phyloP scores from a whole-genome alignment of 2,329 filamentous ascomycete species.

The Xylariaceae sp. region DNA sequence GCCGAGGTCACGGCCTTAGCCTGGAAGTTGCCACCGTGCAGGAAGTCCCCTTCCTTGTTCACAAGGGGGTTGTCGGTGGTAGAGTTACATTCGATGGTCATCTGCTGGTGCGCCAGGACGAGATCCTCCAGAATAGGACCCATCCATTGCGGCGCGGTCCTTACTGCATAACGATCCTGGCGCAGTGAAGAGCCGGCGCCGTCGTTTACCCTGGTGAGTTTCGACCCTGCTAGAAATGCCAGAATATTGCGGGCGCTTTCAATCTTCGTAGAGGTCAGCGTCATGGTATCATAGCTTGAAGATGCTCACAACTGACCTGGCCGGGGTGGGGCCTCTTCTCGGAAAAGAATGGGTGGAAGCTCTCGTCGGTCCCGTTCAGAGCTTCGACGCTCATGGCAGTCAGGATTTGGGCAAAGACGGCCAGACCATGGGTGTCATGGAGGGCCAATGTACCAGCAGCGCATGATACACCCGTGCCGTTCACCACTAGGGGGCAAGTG shows the following conservation, averaged over 20 bases:
- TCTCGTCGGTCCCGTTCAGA: slow-evolving; percentile 46
- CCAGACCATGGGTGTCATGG: slow-evolving; percentile 45
- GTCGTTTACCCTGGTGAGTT: slow-evolving; percentile 29
- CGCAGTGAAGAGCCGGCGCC: slow-evolving; percentile 30
- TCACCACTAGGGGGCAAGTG: no score
- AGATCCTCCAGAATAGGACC: slow-evolving; percentile 60
- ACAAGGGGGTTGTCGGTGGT: slow-evolving; percentile 62
- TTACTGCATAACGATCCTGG: slow-evolving; percentile 58
- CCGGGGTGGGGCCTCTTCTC: slow-evolving; percentile 51
- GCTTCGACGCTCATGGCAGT: slow-evolving; percentile 57
- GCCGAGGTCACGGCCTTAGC: slow-evolving; percentile 54
- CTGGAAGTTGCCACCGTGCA: slow-evolving; percentile 63
- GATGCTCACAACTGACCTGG: no score
- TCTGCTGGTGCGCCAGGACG: slow-evolving; percentile 45
- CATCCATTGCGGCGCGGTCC: slow-evolving; percentile 61
- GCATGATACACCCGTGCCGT: slow-evolving; percentile 36
- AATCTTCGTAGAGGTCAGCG: no score
- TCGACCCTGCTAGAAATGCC: slow-evolving; percentile 40
- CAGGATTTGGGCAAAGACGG: slow-evolving; percentile 47
- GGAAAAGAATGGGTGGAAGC: slow-evolving; percentile 52
- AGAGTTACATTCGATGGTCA: slow-evolving; percentile 56
- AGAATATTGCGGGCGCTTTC: slow-evolving; percentile 51
- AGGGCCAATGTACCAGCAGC: slow-evolving; percentile 38
- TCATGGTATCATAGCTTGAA: no score
- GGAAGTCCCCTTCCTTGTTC: slow-evolving; percentile 36